Percentiles rank a stretch among this genome's conserved stretches.
These are phyloP conservation scores for Brassica balearica DNA, from an alignment of 441 rosid genomes.

Conservation along the genomic window DNA sequence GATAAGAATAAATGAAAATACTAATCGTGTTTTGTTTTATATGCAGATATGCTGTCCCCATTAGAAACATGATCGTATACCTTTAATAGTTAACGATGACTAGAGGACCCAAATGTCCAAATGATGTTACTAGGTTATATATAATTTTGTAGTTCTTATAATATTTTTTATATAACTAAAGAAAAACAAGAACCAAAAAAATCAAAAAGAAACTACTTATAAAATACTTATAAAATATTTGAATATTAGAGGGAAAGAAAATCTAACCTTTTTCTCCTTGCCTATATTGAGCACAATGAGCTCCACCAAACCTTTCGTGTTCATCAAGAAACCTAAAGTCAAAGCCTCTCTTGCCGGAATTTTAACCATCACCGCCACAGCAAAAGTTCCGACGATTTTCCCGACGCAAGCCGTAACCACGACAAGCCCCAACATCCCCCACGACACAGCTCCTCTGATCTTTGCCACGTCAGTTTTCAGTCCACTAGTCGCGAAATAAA, in stretches of 20 bases:
- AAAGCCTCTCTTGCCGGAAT: slow-evolving; percentile 71
- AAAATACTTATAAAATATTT: neutral
- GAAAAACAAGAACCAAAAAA: slow-evolving; percentile 30
- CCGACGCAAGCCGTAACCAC: slow-evolving; percentile 72
- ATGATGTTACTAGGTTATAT: neutral
- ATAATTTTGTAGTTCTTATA: neutral
- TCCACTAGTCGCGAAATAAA: slow-evolving; percentile 86
- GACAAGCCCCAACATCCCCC: slow-evolving; percentile 70
- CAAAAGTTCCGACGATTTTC: slow-evolving; percentile 71
- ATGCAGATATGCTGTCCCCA: neutral
- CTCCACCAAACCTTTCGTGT: slow-evolving; percentile 83
- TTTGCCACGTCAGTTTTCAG: slow-evolving; percentile 66
- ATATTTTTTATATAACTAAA: neutral
- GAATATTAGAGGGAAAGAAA: neutral
- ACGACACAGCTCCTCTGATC: slow-evolving; percentile 58
- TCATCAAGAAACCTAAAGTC: slow-evolving; percentile 78
- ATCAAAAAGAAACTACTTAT: neutral
- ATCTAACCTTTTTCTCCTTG: slow-evolving; percentile 66
- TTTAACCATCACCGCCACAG: slow-evolving; percentile 58
- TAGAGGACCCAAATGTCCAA: neutral
- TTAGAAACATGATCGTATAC: neutral
- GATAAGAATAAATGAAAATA: neutral
- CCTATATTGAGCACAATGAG: slow-evolving; percentile 86
- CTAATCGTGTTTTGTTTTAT: slow-evolving; percentile 4
- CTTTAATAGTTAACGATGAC: neutral